Percentiles rank a stretch among this genome's conserved stretches.
These are phyloP conservation scores for Hygrocybe coccinea DNA, from an alignment of 768 basidiomycete genomes.

Conservation along the genomic window DNA sequence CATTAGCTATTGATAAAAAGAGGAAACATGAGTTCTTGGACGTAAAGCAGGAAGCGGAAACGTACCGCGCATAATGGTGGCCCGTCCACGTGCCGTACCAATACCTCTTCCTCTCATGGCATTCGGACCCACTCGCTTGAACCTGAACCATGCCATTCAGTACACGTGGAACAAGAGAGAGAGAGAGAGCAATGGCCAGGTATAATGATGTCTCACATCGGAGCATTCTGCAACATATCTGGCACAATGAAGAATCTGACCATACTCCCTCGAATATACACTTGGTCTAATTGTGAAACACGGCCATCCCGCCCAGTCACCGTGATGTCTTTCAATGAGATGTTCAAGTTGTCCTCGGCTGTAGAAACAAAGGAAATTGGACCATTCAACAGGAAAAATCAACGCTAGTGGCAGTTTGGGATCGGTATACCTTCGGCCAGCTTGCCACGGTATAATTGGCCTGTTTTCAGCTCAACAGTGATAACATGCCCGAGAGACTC, in stretches of 20 bases:
- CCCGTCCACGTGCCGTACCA: conserved; percentile 96
- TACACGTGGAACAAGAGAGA: conserved; percentile 4
- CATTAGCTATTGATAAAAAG: conserved; percentile 57
- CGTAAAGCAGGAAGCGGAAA: conserved; percentile 8
- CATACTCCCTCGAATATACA: conserved; percentile 98
- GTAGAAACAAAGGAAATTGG: conserved; percentile 20
- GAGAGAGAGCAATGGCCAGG: too few species aligned
- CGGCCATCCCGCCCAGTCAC: conserved; percentile 97
- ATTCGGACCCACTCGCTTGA: conserved; percentile 96
- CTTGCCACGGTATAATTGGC: conserved; percentile 95
- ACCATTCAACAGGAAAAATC: conserved; percentile 10
- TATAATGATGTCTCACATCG: conserved; percentile 69
- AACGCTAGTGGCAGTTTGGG: too few species aligned
- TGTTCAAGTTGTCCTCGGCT: conserved; percentile 99
- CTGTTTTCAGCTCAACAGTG: conserved; percentile 97
- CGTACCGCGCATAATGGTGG: conserved; percentile 96
- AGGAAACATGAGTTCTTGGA: conserved; percentile 15
- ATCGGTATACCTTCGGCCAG: conserved; percentile 77
- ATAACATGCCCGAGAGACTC: conserved; percentile 95
- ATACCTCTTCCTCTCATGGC: conserved; percentile 99
- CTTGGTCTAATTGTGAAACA: conserved; percentile 97
- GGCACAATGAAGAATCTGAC: conserved; percentile 98
- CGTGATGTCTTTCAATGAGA: conserved; percentile 93
- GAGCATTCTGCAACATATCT: conserved; percentile 98
- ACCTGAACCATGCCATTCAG: conserved; percentile 51